Conservation (phyloP, 805 yeast genomes). For the Phaffomyces antillensis region DNA sequence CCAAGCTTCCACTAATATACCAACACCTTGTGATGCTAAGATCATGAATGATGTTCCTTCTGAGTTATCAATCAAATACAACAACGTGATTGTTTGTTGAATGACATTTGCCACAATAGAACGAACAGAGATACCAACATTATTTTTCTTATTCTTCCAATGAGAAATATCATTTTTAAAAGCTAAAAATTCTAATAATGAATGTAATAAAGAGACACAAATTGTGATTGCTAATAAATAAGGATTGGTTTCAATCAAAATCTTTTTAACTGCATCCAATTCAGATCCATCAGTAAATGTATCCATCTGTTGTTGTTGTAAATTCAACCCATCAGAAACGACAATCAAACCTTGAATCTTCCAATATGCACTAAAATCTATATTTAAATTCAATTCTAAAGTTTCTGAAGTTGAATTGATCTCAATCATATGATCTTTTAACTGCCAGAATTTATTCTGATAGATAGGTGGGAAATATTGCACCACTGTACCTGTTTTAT, state of each 20-base stretch:
- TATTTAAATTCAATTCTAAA: conserved; percentile 23
- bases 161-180: conserved; percentile 35
- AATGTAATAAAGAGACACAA: conserved; percentile 28
- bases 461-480: conserved; percentile 32
- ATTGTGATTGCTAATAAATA: conserved; percentile 27
- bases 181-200: conserved; percentile 33
- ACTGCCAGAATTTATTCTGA: conserved; percentile 35
- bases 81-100: conserved; percentile 32
- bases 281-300: conserved; percentile 24
- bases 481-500: conserved; percentile 23
- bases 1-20: conserved; percentile 36
- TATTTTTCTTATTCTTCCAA: conserved; percentile 33
- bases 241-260: conserved; percentile 31
- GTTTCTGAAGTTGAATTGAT: conserved; percentile 21
- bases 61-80: conserved; percentile 31
- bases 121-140: conserved; percentile 33
- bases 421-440: conserved; percentile 27
- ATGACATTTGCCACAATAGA: conserved; percentile 33
- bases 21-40: conserved; percentile 29
- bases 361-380: conserved; percentile 24
- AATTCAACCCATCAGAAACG: conserved; percentile 24
- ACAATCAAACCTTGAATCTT: conserved; percentile 26
- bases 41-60: conserved; percentile 34
- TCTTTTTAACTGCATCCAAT: conserved; percentile 29
- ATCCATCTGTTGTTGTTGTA: conserved; percentile 24